Evolutionary conservation across 2,329 filamentous ascomycete species (phyloP).

Genomic region (Fulvia fulva): DNA sequence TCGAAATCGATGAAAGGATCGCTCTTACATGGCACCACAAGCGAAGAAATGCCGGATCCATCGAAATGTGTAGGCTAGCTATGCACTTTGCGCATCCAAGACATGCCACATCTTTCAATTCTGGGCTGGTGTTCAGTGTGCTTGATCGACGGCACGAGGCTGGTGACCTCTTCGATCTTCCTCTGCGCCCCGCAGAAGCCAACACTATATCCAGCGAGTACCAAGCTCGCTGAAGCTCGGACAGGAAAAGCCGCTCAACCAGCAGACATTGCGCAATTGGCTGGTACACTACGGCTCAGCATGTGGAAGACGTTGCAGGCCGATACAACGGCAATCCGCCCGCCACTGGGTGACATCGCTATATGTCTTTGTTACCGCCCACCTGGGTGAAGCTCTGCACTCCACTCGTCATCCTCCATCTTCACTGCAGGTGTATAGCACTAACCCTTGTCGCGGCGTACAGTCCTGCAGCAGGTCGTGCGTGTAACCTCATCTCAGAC

Average conservation of each 20-base stretch:
- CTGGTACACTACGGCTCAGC: neutral
- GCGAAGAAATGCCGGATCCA: neutral
- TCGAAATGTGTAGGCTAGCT: too few relatives aligned
- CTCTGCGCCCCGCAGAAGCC: neutral
- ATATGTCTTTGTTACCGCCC: neutral
- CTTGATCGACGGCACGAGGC: neutral
- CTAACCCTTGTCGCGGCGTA: neutral
- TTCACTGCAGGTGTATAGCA: neutral
- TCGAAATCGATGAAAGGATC: neutral
- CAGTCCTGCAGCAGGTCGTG: neutral
- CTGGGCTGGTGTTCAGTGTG: neutral
- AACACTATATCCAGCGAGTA: neutral
- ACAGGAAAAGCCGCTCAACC: neutral
- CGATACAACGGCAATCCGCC: neutral
- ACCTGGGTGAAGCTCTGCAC: neutral
- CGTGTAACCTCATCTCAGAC: neutral
- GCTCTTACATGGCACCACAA: neutral
- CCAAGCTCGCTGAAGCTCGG: neutral
- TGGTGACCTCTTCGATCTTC: neutral
- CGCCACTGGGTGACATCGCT: neutral
- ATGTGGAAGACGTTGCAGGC: neutral
- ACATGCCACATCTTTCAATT: neutral
- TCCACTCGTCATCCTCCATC: constrained; percentile 1
- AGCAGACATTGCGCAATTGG: neutral
- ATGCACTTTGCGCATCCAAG: neutral